Conservation (phyloP, 169 alveolate species). For the Eimeria nieschulzi region DNA sequence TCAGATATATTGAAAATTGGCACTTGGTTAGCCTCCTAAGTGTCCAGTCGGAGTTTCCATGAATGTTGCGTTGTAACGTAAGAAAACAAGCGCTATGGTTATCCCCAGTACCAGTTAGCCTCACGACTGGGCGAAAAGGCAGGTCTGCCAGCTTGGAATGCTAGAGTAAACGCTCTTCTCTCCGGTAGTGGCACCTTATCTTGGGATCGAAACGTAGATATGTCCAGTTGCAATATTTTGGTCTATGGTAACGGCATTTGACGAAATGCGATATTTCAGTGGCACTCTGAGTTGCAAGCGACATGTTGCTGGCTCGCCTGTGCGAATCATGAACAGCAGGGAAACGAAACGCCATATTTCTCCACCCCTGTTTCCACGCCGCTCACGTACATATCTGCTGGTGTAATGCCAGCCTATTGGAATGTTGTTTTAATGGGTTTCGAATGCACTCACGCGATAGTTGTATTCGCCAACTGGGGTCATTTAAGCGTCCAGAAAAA, state of each 20-base stretch:
- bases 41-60: no score
- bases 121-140: no score
- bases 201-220: slow-evolving; percentile 37
- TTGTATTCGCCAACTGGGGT: slow-evolving; percentile 51
- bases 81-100: no score
- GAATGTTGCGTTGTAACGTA: no score
- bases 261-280: slow-evolving; percentile 29
- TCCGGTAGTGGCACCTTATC: background rate
- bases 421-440: background rate
- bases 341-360: background rate
- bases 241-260: slow-evolving; percentile 50
- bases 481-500: slow-evolving; percentile 34
- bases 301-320: slow-evolving; percentile 36
- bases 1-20: no score
- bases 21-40: no score
- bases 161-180: no score
- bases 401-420: background rate
- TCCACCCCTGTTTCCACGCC: background rate
- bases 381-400: background rate
- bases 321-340: background rate
- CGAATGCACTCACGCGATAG: slow-evolving; percentile 11
- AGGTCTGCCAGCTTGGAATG: no score
- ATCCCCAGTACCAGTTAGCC: no score
- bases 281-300: slow-evolving; percentile 57
- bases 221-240: slow-evolving; percentile 43